phyloP scores from a whole-genome alignment of 805 yeast species.

The Candida anglica region DNA sequence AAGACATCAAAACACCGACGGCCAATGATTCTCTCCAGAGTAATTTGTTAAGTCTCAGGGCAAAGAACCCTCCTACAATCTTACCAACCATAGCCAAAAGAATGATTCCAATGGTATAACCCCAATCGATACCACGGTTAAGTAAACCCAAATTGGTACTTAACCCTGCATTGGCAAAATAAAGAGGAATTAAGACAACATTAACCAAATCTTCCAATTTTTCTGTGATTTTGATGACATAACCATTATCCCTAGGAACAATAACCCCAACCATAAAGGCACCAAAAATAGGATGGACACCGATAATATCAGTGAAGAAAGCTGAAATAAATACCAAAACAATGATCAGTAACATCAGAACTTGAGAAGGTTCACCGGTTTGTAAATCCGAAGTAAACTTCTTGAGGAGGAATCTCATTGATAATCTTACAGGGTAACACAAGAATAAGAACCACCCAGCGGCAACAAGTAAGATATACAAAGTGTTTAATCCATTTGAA shows the following conservation, averaged over 20 bases:
- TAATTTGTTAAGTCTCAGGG: slow-evolving; percentile 59
- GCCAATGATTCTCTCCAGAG: slow-evolving; percentile 71
- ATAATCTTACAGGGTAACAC: slow-evolving; percentile 51
- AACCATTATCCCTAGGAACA: slow-evolving; percentile 73
- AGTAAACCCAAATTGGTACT: slow-evolving; percentile 63
- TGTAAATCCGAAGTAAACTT: slow-evolving; percentile 51
- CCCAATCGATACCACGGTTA: slow-evolving; percentile 72
- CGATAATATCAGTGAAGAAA: slow-evolving; percentile 78
- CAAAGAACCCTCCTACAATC: slow-evolving; percentile 60
- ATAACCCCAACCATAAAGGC: slow-evolving; percentile 76
- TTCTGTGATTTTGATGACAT: slow-evolving; percentile 64
- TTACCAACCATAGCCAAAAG: slow-evolving; percentile 67
- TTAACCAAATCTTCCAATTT: slow-evolving; percentile 77
- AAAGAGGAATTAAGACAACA: slow-evolving; percentile 67
- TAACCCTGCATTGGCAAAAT: slow-evolving; percentile 77
- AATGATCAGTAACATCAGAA: slow-evolving; percentile 54
- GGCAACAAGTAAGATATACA: slow-evolving; percentile 63
- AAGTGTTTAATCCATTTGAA: slow-evolving; percentile 61
- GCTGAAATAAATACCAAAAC: slow-evolving; percentile 60
- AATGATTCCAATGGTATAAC: slow-evolving; percentile 64
- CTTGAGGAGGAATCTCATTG: slow-evolving; percentile 42
- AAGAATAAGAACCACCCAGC: slow-evolving; percentile 67
- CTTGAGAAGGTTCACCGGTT: slow-evolving; percentile 58
- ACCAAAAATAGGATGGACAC: slow-evolving; percentile 84
- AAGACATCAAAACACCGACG: slow-evolving; percentile 80